These are phyloP conservation scores for Talaromyces verruculosus DNA, from an alignment of 2,329 filamentous ascomycete genomes.

Conservation along the genomic window DNA sequence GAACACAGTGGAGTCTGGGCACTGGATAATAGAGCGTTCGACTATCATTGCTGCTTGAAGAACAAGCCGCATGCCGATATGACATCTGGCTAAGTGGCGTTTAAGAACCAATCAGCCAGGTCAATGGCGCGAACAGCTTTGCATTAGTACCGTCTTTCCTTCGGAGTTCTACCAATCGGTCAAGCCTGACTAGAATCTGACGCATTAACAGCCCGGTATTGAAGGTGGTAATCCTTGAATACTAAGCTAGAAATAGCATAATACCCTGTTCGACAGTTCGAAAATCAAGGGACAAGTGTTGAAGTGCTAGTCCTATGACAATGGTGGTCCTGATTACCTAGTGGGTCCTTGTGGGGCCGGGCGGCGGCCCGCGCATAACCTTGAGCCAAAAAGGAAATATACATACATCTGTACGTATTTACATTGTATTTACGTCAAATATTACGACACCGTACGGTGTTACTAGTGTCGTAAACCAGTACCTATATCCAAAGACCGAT, in stretches of 20 bases:
- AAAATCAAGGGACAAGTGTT: not conserved
- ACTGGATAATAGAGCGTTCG: not conserved
- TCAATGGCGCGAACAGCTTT: not conserved
- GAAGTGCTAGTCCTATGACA: not conserved
- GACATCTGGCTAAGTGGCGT: not conserved
- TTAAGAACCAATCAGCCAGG: not conserved
- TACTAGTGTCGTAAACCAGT: not conserved
- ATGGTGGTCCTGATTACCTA: not conserved
- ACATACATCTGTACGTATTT: not conserved
- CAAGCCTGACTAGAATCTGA: not conserved
- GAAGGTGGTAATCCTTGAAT: not conserved
- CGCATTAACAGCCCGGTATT: not conserved
- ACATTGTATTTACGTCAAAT: not conserved
- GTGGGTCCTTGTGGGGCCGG: not conserved
- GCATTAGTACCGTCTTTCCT: not conserved
- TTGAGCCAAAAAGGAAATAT: not conserved
- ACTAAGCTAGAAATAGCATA: not conserved
- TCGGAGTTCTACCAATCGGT: not conserved
- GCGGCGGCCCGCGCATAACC: not conserved
- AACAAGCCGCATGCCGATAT: not conserved
- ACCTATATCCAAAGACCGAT: not conserved
- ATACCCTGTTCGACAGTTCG: not conserved
- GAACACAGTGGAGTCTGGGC: not conserved
- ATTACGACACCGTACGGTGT: not conserved
- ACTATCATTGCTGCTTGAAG: not conserved